phyloP scores from a whole-genome alignment of 345 rosid genomes.

The Bruguiera sexangula region DNA sequence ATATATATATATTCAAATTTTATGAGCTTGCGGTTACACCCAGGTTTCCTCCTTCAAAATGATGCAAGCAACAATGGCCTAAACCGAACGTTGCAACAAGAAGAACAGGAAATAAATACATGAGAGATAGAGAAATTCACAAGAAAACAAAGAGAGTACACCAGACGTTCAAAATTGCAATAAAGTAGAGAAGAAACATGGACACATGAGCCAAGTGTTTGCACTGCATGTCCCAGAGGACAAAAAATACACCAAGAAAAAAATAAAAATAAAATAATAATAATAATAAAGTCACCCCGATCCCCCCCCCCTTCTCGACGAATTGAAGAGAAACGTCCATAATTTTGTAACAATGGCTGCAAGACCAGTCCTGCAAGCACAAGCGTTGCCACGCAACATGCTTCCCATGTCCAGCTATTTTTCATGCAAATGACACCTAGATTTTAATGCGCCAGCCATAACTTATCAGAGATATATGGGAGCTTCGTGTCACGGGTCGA shows the following conservation, averaged over 20 bases:
- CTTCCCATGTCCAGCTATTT: slow-evolving; percentile 12
- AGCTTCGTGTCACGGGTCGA: too few relatives aligned
- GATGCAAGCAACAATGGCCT: neutral
- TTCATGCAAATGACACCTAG: slow-evolving; percentile 15
- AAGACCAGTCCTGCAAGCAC: neutral
- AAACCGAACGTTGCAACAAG: slow-evolving; percentile 22
- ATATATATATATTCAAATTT: too few relatives aligned
- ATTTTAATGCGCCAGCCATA: slow-evolving; percentile 16
- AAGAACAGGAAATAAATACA: neutral
- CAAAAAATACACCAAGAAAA: slow-evolving; percentile 15
- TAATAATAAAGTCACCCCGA: too few relatives aligned
- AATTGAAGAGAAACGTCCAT: neutral
- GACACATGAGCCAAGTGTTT: slow-evolving; percentile 16
- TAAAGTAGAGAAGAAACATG: slow-evolving; percentile 5
- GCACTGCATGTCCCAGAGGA: slow-evolving; percentile 23
- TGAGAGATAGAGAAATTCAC: neutral
- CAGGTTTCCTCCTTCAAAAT: too few relatives aligned
- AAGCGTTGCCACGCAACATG: slow-evolving; percentile 15
- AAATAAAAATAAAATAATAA: neutral
- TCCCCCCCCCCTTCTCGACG: slow-evolving; percentile 3
- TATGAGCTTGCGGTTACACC: too few relatives aligned
- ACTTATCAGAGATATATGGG: neutral
- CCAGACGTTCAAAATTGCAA: slow-evolving; percentile 16
- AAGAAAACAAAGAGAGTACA: slow-evolving; percentile 15
- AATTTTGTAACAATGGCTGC: neutral